A percentile compares a stretch with the other conserved stretches of the same genome.
phyloP scores from a whole-genome alignment of 2,329 filamentous ascomycete genomes.

The Capronia epimyces region DNA sequence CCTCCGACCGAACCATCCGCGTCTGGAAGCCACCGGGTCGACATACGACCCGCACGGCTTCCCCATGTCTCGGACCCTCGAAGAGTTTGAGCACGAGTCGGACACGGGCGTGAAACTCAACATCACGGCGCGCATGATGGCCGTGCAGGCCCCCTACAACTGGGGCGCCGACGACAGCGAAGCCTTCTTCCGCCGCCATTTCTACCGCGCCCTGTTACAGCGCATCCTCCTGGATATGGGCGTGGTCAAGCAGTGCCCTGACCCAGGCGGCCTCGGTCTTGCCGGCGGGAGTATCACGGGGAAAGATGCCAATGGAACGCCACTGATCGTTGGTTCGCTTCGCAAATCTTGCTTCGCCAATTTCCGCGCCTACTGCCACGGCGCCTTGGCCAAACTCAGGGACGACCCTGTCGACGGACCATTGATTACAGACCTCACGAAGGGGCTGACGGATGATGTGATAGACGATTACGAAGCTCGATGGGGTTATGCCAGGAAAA shows the following conservation, averaged over 20 bases:
- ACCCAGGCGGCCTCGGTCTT: conserved; percentile 24
- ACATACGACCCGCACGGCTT: conserved; percentile 86
- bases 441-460: conserved; percentile 65
- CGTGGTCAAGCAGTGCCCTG: conserved; percentile 56
- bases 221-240: conserved; percentile 84
- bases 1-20: conserved; percentile 67
- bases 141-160: conserved; percentile 88
- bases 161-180: conserved; percentile 80
- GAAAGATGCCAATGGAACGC: conserved; percentile 51
- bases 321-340: conserved; percentile 81
- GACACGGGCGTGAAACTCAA: conserved; percentile 70
- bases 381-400: conserved; percentile 68
- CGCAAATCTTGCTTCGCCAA: conserved; percentile 72
- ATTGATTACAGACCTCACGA: conserved; percentile 62
- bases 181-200: conserved; percentile 85
- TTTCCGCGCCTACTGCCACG: conserved; percentile 71
- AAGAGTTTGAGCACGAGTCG: conserved; percentile 45
- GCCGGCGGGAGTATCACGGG: conserved; percentile 27
- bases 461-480: conserved; percentile 63
- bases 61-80: conserved; percentile 74
- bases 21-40: conserved; percentile 62
- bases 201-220: conserved; percentile 84
- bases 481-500: conserved; percentile 65
- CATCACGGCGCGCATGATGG: conserved; percentile 97
- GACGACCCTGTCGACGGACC: conserved; percentile 56